Base-by-base conservation (phyloP, 2,329 filamentous ascomycete genomes). In the Neoascochyta sp. region DNA sequence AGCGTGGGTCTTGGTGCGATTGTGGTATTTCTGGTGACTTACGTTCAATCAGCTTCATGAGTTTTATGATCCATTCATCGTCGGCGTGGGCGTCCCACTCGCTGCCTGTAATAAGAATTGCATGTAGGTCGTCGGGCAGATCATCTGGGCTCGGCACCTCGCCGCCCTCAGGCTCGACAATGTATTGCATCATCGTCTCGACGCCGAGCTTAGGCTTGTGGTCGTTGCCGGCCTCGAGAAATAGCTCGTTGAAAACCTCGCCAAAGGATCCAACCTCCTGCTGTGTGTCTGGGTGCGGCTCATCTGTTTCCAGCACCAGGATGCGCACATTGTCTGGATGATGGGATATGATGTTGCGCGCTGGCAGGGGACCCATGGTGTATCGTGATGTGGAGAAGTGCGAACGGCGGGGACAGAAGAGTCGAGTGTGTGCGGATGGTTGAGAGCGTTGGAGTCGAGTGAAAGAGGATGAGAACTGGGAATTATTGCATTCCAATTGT, bases 241-340 rank as follows among this genome's bases (percentile, higher is more conserved):
- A 75, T 21, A 76, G 66, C 2, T 63, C 43, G 37, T 76, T 64
- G 7, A 78, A 50, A 14, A 79, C 70, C 22, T 75, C 59, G 7
- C 73, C 74, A 44, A 78, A 79, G 5, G 65, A 65, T 9, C 75
- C 75, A n/a, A 59, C 65, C 24, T 68, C 62, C 11, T 62, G 47
- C 24, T 69, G 52, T 1, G 71, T 76, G 6, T 75, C 65, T 9
- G 71, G 68, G 39, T 77, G 70, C 15, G 73, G 67, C 32, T 68
- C 63, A 43, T 80, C 76, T 1, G 75, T 79, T 52, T 80, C 76
- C 6, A 80, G 66, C 35, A 80, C 73, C 31, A 79, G 60, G 51
- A 70, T 67, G 39, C 65, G 64, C 22, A 68, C 54, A 23, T 54
- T 62, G 8, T 59, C 51, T 1, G 48, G 39, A 16, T 55, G 54